Percentiles rank a stretch among this genome's conserved stretches.
phyloP scores from a whole-genome alignment of 805 yeast species.

The Candida orba region DNA sequence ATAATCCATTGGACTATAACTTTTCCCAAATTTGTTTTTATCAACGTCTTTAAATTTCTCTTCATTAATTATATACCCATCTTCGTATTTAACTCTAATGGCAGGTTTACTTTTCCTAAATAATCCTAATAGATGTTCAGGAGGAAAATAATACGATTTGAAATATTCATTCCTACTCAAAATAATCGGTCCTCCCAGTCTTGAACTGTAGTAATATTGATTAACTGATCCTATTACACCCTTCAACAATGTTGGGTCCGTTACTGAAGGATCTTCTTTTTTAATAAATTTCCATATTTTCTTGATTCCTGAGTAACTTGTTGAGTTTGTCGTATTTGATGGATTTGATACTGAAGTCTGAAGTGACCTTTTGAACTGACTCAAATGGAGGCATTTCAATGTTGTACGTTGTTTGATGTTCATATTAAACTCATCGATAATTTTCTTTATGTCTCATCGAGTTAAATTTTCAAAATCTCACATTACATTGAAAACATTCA shows the following conservation, averaged over 20 bases:
- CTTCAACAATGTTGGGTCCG: background rate
- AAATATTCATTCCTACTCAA: conserved; percentile 7
- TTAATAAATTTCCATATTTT: background rate
- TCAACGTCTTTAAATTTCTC: conserved; percentile 1
- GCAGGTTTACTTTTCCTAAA: conserved; percentile 21
- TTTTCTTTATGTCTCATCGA: no score
- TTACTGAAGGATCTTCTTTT: background rate
- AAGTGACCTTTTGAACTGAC: no score
- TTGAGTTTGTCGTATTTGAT: no score
- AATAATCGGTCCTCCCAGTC: background rate
- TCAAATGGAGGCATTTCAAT: no score
- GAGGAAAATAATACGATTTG: conserved; percentile 15
- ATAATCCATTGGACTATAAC: conserved; percentile 15
- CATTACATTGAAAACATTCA: no score
- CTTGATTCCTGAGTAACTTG: no score
- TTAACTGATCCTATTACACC: conserved; percentile 4
- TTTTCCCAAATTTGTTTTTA: conserved; percentile 7
- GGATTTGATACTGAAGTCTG: no score
- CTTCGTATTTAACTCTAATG: conserved; percentile 13
- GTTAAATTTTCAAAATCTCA: no score
- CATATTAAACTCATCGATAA: no score
- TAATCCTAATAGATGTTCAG: conserved; percentile 15
- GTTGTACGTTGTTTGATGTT: no score
- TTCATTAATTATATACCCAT: conserved; percentile 15
- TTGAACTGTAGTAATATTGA: conserved; percentile 6